Base-by-base conservation (phyloP, 768 basidiomycete species). In the Tubosaeta sp. region DNA sequence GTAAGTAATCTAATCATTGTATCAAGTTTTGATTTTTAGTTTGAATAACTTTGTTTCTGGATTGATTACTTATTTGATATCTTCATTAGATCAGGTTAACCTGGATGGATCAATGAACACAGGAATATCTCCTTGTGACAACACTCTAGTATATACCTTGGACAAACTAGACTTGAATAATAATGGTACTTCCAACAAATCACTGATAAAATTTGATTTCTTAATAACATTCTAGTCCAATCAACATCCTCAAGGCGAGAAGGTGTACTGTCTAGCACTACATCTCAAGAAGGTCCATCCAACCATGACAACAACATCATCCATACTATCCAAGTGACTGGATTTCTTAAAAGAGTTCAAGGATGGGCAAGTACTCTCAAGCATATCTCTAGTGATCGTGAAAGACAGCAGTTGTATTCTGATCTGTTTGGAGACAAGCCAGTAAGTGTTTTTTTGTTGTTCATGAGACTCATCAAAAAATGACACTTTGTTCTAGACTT, bases 371-470 rank as follows among this genome's bases (percentile, higher is more conserved):
- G 46, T 8, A 29, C 27, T 19, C 6, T 68, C 8, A 11, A 44
- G 4, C 2, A 43, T 5, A 53, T 63, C 12, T 30, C 4, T 11
- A 4, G 44, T 30, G 21, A 6, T 36, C 38, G 12, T 12, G 12
- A 42, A 42, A 27, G 29, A 10, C 19, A 39, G 10, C 6, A 4
- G 3, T 3, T 44, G 10, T 0, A 32, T 0, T 16, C 0, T 41
- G 53, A 58, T 1, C 25, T 67, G 4, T 67, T 67, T 52, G 59
- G 31, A 30, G 63, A 60, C 13, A 9, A 44, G 19, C 48, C 30
- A 40, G 66, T 67, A 49, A 52, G 59, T 53, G 10, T 1, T 1
- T 6, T 1, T 34, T 9, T 12, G n/a, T 0, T 27, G 12, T 10
- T 2, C 0, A 12, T n/a, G 0, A 13, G n/a, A n/a, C n/a, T n/a